Evolutionary conservation across 2,329 filamentous ascomycete genomes (phyloP), one percentile per base, ranked within the genome.

Genomic region (Calonectria pseudoreteaudii): DNA sequence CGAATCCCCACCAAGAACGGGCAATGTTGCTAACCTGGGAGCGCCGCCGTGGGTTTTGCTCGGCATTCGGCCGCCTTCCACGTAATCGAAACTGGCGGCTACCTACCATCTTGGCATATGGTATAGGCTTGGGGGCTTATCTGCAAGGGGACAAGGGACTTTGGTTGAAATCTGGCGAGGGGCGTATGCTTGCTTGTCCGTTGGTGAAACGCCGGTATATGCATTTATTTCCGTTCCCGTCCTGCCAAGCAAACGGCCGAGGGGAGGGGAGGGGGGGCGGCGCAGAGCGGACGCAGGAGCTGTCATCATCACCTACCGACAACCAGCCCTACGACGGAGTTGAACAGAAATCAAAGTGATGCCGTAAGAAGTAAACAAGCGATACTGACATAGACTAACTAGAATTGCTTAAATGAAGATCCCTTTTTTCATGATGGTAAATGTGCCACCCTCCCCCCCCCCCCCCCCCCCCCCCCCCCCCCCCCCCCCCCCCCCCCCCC

Each of bases 131-230:
- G 20, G 41, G 41, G n/a, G 8, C 11, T 9, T 47, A n/a, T 13
- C 18, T 18, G 41, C 2, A 4, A 13, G 44, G 44, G n/a, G n/a
- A 18, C 20, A n/a, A 16, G 36, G 41, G 16, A 41, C 14, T 41
- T 41, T 18, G 16, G 38, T 41, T 18, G 38, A 13, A 41, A 41
- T 41, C 41, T 44, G 41, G 41, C 7, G 6, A 44, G 41, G 41
- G 41, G 41, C 18, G 41, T 18, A 14, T 38, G 31, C 13, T 23
- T 20, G 56, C 26, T 7, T 13, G 56, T 38, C 34, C 34, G 34
- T n/a, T 62, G 56, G 56, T 41, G 56, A 62, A 62, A 62, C 56
- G 20, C 56, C 30, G 41, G 36, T 18, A 26, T 23, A 62, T 62
- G 56, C 56, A 62, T 41, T 38, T 28, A 28, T 28, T 38, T 62